Conservation (phyloP, 2,329 filamentous ascomycete genomes). For the Fusarium udum region DNA sequence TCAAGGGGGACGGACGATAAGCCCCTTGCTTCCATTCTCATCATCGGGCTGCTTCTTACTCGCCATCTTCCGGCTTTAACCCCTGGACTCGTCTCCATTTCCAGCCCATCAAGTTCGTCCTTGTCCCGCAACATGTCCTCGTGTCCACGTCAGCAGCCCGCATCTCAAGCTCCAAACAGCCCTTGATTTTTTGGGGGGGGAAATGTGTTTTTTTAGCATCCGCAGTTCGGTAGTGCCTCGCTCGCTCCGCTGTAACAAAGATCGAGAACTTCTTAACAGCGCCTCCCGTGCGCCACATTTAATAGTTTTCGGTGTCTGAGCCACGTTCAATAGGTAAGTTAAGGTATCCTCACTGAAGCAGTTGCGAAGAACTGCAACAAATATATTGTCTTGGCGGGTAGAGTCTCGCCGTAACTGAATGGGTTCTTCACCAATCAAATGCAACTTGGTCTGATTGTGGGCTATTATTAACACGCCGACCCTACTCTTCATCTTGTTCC, state of each 20-base stretch:
- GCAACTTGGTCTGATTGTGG: neutral
- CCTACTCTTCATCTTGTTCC: slow-evolving; percentile 22
- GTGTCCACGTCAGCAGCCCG: slow-evolving; percentile 37
- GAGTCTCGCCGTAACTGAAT: neutral
- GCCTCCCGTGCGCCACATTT: slow-evolving; percentile 22
- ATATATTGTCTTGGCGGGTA: neutral
- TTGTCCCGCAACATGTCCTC: slow-evolving; percentile 19
- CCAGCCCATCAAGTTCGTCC: neutral
- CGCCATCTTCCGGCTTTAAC: neutral
- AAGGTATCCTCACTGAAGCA: neutral
- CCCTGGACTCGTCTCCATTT: slow-evolving; percentile 21
- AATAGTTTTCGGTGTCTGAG: neutral
- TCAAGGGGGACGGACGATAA: slow-evolving; percentile 8
- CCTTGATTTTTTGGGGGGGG: neutral
- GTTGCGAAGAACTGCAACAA: neutral
- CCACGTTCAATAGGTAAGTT: neutral
- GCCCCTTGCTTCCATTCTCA: slow-evolving; percentile 8
- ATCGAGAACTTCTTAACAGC: slow-evolving; percentile 7
- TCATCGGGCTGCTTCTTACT: neutral
- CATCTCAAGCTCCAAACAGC: slow-evolving; percentile 6
- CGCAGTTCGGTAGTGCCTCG: slow-evolving; percentile 19
- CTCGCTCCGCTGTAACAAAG: slow-evolving; percentile 1
- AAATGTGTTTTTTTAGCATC: slow-evolving; percentile 15
- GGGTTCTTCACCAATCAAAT: neutral
- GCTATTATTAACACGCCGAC: neutral